Evolutionary conservation across 1,139 yeast species (phyloP), one percentile per base, ranked within the genome.

Genomic region (Petasospora fabianii): DNA sequence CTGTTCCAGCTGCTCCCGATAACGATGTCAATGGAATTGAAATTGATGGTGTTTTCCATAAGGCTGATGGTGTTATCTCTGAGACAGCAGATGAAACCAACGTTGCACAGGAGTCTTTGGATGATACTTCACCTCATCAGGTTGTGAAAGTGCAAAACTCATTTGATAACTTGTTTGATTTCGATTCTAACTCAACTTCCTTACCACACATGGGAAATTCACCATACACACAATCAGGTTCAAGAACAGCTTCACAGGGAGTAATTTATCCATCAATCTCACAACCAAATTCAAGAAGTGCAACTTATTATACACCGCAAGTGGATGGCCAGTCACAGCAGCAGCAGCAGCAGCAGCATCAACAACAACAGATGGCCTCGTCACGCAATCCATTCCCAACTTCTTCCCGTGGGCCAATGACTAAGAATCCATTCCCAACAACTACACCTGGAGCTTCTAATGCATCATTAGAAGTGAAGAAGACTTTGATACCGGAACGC

Each of bases 401-500:
- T 14, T 20, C 35, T 14, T 20, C 32, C 30, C 19, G 27, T 18
- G n/a, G 36, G 18, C 24, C 34, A 36, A 22, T 38, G 13, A 31
- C 46, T 22, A 37, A 46, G 39, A 53, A 53, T 19, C 56, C 55
- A 22, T 53, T 53, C 34, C 49, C 50, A 5, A 30, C 46, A 4
- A 17, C 27, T 5, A 16, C 40, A 1, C 17, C 8, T 30, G 32
- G 10, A 36, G 30, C 18, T 7, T 8, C 33, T n/a, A 36, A 31
- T 29, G 21, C 36, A 6, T 35, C 47, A 8, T 18, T 49, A 11
- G 47, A 47, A 9, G 36, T 35, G 10, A 38, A 41, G 22, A 34
- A 39, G 8, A 27, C 26, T 2, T 17, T 46, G 2, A 20, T 32
- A 15, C 43, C 50, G 3, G 49, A 51, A 26, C 34, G 36, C 3